These are phyloP conservation scores for Escallonia rubra DNA, from an alignment of 129 eudicot genomes.

Conservation along the genomic window DNA sequence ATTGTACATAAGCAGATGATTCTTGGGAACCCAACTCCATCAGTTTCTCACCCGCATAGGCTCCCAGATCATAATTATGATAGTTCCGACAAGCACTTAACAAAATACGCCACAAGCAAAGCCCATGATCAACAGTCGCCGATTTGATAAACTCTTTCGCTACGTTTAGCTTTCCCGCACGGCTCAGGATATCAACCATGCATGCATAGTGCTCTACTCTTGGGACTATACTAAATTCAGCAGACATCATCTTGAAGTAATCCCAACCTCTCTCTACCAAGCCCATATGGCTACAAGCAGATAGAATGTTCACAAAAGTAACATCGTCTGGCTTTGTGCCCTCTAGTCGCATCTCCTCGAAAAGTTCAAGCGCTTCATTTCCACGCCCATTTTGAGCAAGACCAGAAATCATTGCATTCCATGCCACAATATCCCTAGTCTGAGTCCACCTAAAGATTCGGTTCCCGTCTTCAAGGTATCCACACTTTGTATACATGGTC, in stretches of 20 bases:
- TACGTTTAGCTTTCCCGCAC: conserved; percentile 72
- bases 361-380: conserved; percentile 61
- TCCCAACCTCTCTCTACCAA: conserved; percentile 57
- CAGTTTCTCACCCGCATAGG: conserved; percentile 86
- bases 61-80: conserved; percentile 70
- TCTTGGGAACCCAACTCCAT: conserved; percentile 77
- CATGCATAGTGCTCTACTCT: conserved; percentile 81
- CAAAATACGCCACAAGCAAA: conserved; percentile 77
- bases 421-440: conserved; percentile 53
- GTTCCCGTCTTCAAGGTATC: conserved; percentile 54
- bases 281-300: conserved; percentile 94
- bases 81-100: conserved; percentile 79
- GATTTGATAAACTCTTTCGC: conserved; percentile 77
- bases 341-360: conserved; percentile 58
- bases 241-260: conserved; percentile 55
- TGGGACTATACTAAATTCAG: conserved; percentile 45
- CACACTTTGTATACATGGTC: conserved; percentile 82
- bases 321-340: conserved; percentile 71
- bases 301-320: conserved; percentile 70
- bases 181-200: conserved; percentile 87
- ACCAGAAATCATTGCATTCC: conserved; percentile 92
- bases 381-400: conserved; percentile 77
- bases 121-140: conserved; percentile 58
- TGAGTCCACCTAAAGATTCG: conserved; percentile 55
- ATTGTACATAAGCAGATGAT: conserved; percentile 80